phyloP scores from a whole-genome alignment of 768 basidiomycete species.

The Boletus tomentosulus region DNA sequence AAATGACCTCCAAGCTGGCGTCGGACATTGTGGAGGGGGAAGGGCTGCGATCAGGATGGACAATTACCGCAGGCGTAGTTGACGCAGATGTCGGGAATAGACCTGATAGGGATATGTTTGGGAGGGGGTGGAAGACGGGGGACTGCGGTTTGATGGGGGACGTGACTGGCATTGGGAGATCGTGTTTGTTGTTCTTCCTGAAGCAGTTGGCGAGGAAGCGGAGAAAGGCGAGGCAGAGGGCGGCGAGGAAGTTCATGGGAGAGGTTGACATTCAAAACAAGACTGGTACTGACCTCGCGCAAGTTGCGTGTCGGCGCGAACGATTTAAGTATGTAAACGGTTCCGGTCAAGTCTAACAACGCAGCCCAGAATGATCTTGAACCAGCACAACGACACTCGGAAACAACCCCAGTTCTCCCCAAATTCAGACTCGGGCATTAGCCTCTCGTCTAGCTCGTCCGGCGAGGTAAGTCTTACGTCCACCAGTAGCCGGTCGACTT shows the following conservation, averaged over 20 bases:
- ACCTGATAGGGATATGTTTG: not conserved
- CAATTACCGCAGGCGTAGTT: constrained; percentile 5
- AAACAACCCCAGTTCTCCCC: constrained; percentile 10
- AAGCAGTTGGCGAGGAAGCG: not conserved
- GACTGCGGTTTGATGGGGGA: not conserved
- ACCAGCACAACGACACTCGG: constrained; percentile 2
- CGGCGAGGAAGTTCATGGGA: constrained; percentile 5
- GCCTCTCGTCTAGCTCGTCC: constrained; percentile 29
- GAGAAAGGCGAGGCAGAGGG: constrained; percentile 15
- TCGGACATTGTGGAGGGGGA: constrained; percentile 25
- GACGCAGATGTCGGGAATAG: not conserved
- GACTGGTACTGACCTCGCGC: constrained; percentile 11
- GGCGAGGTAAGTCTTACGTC: constrained; percentile 20
- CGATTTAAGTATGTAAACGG: not conserved
- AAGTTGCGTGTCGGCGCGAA: constrained; percentile 6
- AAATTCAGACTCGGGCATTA: constrained; percentile 28
- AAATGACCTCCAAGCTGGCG: constrained; percentile 21
- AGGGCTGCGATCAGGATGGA: constrained; percentile 20
- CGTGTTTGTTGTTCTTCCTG: too few relatives aligned
- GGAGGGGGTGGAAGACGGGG: constrained; percentile 12
- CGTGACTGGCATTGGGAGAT: not conserved
- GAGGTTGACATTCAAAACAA: not conserved
- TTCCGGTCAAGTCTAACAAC: not conserved
- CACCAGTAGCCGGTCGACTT: not conserved
- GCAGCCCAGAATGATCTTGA: constrained; percentile 12